phyloP scores from a whole-genome alignment of 1,284 basidiomycete species.

The Ustilago hordei region DNA sequence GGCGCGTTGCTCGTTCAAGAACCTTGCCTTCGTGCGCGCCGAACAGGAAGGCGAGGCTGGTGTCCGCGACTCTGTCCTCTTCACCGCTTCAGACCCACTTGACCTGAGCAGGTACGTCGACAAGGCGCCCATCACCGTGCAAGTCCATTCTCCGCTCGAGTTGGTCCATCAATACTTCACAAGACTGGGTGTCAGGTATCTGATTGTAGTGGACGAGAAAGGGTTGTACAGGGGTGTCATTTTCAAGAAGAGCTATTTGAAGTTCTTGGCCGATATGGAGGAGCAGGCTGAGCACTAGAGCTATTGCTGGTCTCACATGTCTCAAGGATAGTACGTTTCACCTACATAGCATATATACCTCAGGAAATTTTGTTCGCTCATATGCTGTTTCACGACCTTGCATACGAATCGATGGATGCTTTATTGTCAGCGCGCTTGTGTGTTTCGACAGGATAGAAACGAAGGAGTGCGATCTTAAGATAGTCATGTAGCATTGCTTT shows the following conservation, averaged over 20 bases:
- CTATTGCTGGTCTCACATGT: background rate
- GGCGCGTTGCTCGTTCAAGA: conserved; percentile 46
- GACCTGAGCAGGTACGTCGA: conserved; percentile 92
- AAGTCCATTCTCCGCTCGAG: conserved; percentile 85
- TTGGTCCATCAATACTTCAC: conserved; percentile 79
- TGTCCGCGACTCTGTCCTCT: conserved; percentile 48
- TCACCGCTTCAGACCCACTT: conserved; percentile 70
- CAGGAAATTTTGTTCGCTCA: background rate
- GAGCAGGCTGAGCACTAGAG: conserved; percentile 13
- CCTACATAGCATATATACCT: conserved; percentile 1
- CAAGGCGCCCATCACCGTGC: conserved; percentile 85
- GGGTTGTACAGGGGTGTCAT: conserved; percentile 89
- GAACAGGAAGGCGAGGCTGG: conserved; percentile 28
- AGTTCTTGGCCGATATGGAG: conserved; percentile 48
- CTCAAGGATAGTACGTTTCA: background rate
- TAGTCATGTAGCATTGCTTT: background rate
- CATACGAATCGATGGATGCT: background rate
- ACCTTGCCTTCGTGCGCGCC: conserved; percentile 47
- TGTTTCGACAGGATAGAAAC: background rate
- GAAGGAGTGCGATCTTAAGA: background rate
- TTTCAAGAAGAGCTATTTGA: conserved; percentile 80
- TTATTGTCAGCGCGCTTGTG: background rate
- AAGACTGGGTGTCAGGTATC: conserved; percentile 57
- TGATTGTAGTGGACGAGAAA: conserved; percentile 81
- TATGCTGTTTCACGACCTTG: background rate